Evolutionary conservation across 2,329 filamentous ascomycete genomes (phyloP).

Genomic region (Neonectria faginata): DNA sequence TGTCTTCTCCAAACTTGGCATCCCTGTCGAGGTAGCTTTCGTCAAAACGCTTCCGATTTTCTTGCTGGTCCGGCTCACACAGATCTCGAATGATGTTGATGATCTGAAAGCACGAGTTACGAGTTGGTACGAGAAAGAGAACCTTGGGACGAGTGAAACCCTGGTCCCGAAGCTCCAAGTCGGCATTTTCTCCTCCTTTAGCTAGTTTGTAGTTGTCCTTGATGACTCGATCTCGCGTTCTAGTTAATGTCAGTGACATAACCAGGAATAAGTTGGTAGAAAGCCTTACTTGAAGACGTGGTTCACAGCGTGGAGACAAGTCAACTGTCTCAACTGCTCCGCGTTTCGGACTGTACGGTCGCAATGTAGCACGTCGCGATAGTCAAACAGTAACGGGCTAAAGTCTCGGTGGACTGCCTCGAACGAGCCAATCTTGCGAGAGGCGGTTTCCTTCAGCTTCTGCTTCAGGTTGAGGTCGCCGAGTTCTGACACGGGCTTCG

Average conservation of each 20-base stretch:
- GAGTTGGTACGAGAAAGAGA: constrained; percentile 88
- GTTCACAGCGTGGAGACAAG: constrained; percentile 87
- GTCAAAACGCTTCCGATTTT: constrained; percentile 92
- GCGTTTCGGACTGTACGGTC: constrained; percentile 78
- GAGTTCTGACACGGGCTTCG: constrained; percentile 52
- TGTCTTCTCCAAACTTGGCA: constrained; percentile 73
- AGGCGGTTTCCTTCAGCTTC: constrained; percentile 69
- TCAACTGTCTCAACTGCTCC: constrained; percentile 74
- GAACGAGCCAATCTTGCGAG: constrained; percentile 67
- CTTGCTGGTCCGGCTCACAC: constrained; percentile 88
- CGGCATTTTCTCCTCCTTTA: constrained; percentile 71
- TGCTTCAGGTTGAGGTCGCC: constrained; percentile 74
- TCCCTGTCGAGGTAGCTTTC: constrained; percentile 81
- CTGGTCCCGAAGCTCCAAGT: constrained; percentile 86
- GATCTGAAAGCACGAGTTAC: constrained; percentile 84
- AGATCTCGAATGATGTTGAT: constrained; percentile 81
- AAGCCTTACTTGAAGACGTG: constrained; percentile 82
- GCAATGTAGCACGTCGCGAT: constrained; percentile 83
- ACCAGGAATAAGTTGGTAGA: not conserved
- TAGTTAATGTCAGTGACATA: constrained; percentile 47
- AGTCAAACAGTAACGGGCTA: constrained; percentile 80
- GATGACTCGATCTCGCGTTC: constrained; percentile 87
- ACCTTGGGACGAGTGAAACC: constrained; percentile 96
- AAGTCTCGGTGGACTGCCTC: constrained; percentile 72
- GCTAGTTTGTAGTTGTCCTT: constrained; percentile 89